phyloP scores from a whole-genome alignment of 2,329 filamentous ascomycete species.

The Cyphellophora europaea region DNA sequence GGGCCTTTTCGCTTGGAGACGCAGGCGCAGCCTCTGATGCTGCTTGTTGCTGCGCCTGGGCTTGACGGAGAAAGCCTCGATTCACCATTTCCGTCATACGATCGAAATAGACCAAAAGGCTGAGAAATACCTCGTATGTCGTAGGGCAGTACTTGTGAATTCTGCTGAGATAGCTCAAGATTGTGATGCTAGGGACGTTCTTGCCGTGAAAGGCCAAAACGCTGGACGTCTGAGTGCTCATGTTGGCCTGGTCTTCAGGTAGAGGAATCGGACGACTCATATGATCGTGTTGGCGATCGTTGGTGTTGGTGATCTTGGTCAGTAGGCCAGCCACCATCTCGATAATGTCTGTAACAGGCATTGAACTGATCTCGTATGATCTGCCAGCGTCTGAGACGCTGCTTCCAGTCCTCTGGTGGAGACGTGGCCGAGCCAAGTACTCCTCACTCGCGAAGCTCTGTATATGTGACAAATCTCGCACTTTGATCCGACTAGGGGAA shows the following conservation, averaged over 20 bases:
- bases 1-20: background rate
- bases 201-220: constrained; percentile 97
- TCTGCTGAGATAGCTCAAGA: constrained; percentile 85
- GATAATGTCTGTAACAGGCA: constrained; percentile 95
- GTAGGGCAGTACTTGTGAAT: constrained; percentile 99
- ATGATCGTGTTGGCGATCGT: constrained; percentile 88
- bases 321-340: constrained; percentile 96
- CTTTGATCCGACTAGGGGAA: constrained; percentile 58
- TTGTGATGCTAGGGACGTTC: constrained; percentile 94
- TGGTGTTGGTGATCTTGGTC: constrained; percentile 95
- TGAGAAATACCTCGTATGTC: constrained; percentile 95
- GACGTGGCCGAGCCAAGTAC: constrained; percentile 47
- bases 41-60: constrained; percentile 23
- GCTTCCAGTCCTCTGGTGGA: constrained; percentile 31
- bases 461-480: constrained; percentile 84
- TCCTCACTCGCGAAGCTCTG: constrained; percentile 79
- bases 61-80: constrained; percentile 59
- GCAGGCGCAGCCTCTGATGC: background rate
- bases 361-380: constrained; percentile 89
- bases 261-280: constrained; percentile 65
- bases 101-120: constrained; percentile 92
- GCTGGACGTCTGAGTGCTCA: constrained; percentile 56
- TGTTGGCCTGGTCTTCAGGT: constrained; percentile 47
- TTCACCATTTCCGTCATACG: constrained; percentile 97
- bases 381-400: constrained; percentile 42